These are phyloP conservation scores for Fusarium tanahbumbuense DNA, from an alignment of 2,329 filamentous ascomycete species.

Conservation along the genomic window DNA sequence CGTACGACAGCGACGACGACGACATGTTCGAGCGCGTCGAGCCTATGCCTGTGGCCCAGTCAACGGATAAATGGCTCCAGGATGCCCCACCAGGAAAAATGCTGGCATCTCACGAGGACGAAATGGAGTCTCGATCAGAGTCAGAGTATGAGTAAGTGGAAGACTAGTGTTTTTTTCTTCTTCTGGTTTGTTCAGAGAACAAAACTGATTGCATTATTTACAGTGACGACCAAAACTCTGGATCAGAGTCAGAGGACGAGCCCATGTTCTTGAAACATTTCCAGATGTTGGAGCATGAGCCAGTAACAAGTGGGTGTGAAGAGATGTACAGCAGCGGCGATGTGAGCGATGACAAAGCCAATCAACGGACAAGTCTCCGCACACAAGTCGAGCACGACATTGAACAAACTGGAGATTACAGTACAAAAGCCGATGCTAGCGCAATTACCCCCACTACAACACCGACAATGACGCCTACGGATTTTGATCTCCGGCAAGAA, in stretches of 20 bases:
- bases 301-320: constrained; percentile 6
- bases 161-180: background rate
- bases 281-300: constrained; percentile 15
- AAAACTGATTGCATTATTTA: constrained; percentile 5
- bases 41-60: constrained; percentile 68
- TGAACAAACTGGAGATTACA: constrained; percentile 29
- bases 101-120: constrained; percentile 34
- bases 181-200: background rate
- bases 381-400: constrained; percentile 13
- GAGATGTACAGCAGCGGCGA: constrained; percentile 4
- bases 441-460: constrained; percentile 33
- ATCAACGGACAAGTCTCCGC: constrained; percentile 22
- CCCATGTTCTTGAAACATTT: constrained; percentile 13
- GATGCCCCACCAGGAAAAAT: constrained; percentile 33
- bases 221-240: background rate
- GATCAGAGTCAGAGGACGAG: background rate
- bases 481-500: constrained; percentile 39
- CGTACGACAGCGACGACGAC: constrained; percentile 53
- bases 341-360: constrained; percentile 18
- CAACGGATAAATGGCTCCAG: constrained; percentile 58
- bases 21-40: constrained; percentile 66
- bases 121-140: constrained; percentile 14
- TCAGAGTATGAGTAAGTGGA: constrained; percentile 27
- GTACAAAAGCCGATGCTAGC: constrained; percentile 22
- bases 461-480: constrained; percentile 35